Evolutionary conservation across 805 yeast species (phyloP).

Genomic region (Suhomyces canberraensis): DNA sequence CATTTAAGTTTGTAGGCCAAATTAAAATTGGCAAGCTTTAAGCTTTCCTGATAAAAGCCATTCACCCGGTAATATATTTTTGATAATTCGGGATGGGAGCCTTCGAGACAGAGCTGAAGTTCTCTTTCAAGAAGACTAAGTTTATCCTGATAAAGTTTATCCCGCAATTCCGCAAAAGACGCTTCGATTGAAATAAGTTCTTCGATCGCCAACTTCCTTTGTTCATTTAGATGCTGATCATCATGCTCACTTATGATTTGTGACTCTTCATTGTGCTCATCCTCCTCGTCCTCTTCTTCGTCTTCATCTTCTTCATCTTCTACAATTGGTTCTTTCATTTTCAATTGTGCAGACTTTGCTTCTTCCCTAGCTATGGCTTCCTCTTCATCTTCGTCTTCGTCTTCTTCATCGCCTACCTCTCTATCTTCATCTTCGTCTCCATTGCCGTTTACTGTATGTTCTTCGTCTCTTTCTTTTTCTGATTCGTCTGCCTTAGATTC

Average conservation of each 20-base stretch:
- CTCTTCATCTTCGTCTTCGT: conserved; percentile 6
- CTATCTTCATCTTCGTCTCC: conserved; percentile 2
- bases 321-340: conserved; percentile 8
- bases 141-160: conserved; percentile 80
- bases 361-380: conserved; percentile 6
- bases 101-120: conserved; percentile 78
- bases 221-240: conserved; percentile 30
- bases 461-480: conserved; percentile 31
- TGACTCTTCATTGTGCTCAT: conserved; percentile 7
- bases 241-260: conserved; percentile 10
- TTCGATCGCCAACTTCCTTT: conserved; percentile 61
- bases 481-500: neutral
- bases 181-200: conserved; percentile 78
- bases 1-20: conserved; percentile 64
- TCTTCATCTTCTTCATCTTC: conserved; percentile 9
- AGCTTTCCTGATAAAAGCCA: conserved; percentile 67
- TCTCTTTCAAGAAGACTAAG: conserved; percentile 75
- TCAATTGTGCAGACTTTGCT: neutral
- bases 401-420: conserved; percentile 16
- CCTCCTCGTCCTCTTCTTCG: conserved; percentile 9
- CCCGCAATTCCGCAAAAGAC: conserved; percentile 83
- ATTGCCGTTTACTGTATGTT: conserved; percentile 47
- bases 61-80: conserved; percentile 69
- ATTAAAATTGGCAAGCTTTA: conserved; percentile 43
- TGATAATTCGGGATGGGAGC: conserved; percentile 87